These are phyloP conservation scores for Wickerhamiella nectarea DNA, from an alignment of 805 yeast species.

Conservation along the genomic window DNA sequence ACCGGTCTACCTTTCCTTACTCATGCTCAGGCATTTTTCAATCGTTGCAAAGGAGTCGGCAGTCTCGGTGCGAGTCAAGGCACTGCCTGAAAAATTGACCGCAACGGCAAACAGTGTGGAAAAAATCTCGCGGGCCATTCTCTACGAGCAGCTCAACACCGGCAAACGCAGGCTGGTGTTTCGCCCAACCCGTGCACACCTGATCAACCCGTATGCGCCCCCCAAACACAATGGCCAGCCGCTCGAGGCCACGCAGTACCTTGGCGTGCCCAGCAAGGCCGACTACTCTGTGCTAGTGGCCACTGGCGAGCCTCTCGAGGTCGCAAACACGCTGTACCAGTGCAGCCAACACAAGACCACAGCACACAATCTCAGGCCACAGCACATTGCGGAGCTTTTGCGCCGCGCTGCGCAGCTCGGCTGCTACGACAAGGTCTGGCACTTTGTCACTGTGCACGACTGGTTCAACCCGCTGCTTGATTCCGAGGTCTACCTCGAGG, in stretches of 20 bases:
- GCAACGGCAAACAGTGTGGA: neutral
- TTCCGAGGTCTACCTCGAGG: conserved; percentile 14
- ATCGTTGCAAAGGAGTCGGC: neutral
- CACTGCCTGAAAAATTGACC: conserved; percentile 4
- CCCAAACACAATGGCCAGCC: conserved; percentile 14
- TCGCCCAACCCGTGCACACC: conserved; percentile 18
- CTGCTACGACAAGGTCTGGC: conserved; percentile 10
- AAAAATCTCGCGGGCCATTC: conserved; percentile 8
- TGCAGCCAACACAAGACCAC: conserved; percentile 14
- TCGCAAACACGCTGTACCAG: conserved; percentile 14
- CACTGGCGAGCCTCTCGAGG: conserved; percentile 14
- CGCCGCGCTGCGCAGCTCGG: conserved; percentile 21
- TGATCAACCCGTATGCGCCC: conserved; percentile 13
- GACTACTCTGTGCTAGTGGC: conserved; percentile 16
- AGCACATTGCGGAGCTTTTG: conserved; percentile 17
- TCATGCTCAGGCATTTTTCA: conserved; percentile 9
- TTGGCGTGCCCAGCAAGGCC: conserved; percentile 19
- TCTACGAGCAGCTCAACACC: conserved; percentile 16
- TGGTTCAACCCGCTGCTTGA: conserved; percentile 5
- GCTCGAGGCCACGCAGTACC: conserved; percentile 17
- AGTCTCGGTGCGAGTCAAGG: neutral
- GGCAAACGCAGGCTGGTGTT: conserved; percentile 17
- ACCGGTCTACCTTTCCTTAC: conserved; percentile 12
- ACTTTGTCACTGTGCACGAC: conserved; percentile 5
- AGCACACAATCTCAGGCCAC: conserved; percentile 13